phyloP scores from a whole-genome alignment of 768 basidiomycete genomes.

The Mycena polygramma region DNA sequence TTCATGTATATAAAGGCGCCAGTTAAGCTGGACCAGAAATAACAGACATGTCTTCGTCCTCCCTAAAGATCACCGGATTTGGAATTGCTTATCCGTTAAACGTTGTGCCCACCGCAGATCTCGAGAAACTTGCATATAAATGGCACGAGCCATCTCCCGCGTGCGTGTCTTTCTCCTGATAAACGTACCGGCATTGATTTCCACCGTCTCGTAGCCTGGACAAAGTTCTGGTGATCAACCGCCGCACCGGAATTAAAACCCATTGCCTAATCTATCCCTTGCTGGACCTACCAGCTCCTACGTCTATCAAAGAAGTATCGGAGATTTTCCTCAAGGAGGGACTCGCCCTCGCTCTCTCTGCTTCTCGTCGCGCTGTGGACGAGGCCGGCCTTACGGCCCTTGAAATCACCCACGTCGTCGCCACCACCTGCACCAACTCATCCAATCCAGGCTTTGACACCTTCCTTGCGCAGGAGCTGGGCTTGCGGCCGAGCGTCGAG shows the following conservation, averaged over 20 bases:
- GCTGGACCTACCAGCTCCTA: constrained; percentile 8
- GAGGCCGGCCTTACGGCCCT: constrained; percentile 21
- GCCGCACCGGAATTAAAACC: constrained; percentile 24
- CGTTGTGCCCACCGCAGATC: constrained; percentile 14
- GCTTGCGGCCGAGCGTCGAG: constrained; percentile 21
- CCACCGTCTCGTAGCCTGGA: constrained; percentile 10
- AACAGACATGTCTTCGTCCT: constrained; percentile 41
- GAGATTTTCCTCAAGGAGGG: constrained; percentile 27
- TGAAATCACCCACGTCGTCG: constrained; percentile 25
- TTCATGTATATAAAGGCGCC: no score
- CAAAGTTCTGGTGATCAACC: constrained; percentile 31
- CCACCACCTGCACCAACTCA: constrained; percentile 31
- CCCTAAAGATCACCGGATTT: constrained; percentile 42
- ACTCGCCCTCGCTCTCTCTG: constrained; percentile 19
- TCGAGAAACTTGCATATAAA: constrained; percentile 25
- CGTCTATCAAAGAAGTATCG: constrained; percentile 25
- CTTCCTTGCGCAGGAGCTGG: constrained; percentile 23
- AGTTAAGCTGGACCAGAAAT: not conserved
- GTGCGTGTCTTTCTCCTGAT: not conserved
- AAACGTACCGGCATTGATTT: not conserved
- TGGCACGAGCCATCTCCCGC: constrained; percentile 27
- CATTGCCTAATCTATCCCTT: constrained; percentile 18
- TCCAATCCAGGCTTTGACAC: constrained; percentile 30
- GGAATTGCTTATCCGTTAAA: constrained; percentile 24
- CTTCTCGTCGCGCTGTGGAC: constrained; percentile 12